Percentiles rank a stretch among this genome's conserved stretches.
phyloP scores from a whole-genome alignment of 1,139 yeast species.

The Wickerhamomyces sp. region DNA sequence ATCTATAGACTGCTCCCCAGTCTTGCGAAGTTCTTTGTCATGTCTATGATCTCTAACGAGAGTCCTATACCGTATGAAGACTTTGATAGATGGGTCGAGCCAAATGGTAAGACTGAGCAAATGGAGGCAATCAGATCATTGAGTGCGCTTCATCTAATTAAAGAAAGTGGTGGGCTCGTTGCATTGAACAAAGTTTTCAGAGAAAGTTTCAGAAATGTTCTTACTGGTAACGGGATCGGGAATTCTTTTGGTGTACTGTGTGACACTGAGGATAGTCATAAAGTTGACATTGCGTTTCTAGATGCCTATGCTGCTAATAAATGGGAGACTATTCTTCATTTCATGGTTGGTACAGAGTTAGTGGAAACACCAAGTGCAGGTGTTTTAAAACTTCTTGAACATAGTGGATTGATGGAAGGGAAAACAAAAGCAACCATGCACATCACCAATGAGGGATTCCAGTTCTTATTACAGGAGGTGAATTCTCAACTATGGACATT shows the following conservation, averaged over 20 bases:
- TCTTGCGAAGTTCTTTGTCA: slow-evolving; percentile 80
- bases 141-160: slow-evolving; percentile 69
- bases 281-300: slow-evolving; percentile 58
- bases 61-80: slow-evolving; percentile 64
- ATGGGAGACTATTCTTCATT: slow-evolving; percentile 95
- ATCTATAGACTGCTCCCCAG: slow-evolving; percentile 84
- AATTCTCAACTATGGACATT: slow-evolving; percentile 96
- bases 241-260: slow-evolving; percentile 54
- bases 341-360: slow-evolving; percentile 91
- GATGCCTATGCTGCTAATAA: slow-evolving; percentile 78
- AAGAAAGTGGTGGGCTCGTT: slow-evolving; percentile 56
- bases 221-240: slow-evolving; percentile 63
- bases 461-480: slow-evolving; percentile 84
- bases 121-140: slow-evolving; percentile 77
- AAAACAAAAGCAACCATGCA: slow-evolving; percentile 44
- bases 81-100: slow-evolving; percentile 73
- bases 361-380: slow-evolving; percentile 62
- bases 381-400: slow-evolving; percentile 58
- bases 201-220: slow-evolving; percentile 70
- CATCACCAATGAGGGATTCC: slow-evolving; percentile 91
- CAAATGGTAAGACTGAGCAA: slow-evolving; percentile 41
- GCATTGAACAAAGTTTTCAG: slow-evolving; percentile 72
- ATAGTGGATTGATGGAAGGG: slow-evolving; percentile 85
- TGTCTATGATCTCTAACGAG: slow-evolving; percentile 82
- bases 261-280: slow-evolving; percentile 41